These are phyloP conservation scores for Pythium rhizo-oryzae DNA, from an alignment of 352 stramenopile species.

Conservation along the genomic window DNA sequence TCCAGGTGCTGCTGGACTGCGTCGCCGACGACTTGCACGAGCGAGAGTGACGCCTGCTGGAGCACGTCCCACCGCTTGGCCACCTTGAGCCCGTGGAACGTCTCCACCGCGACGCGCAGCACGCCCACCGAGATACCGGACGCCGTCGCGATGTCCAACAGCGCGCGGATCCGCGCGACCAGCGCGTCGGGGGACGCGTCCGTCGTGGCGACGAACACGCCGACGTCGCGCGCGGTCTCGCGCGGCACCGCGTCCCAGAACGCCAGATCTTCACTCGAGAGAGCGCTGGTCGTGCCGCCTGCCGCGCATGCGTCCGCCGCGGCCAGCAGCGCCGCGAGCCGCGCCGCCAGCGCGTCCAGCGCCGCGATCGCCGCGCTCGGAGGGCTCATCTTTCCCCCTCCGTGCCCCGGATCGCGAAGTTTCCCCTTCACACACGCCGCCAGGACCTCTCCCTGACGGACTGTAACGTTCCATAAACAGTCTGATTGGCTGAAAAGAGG, in stretches of 20 bases:
- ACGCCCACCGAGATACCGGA: slow-evolving; percentile 30
- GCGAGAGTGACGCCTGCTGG: slow-evolving; percentile 35
- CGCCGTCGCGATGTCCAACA: slow-evolving; percentile 31
- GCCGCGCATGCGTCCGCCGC: neutral
- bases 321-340: slow-evolving; percentile 25
- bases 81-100: slow-evolving; percentile 68
- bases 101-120: slow-evolving; percentile 58
- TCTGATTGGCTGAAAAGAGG: slow-evolving; percentile 41
- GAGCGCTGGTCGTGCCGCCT: slow-evolving; percentile 5
- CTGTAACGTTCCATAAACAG: slow-evolving; percentile 16
- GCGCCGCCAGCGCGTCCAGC: slow-evolving; percentile 18
- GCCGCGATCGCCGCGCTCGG: slow-evolving; percentile 17
- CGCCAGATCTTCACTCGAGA: slow-evolving; percentile 43
- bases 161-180: slow-evolving; percentile 40
- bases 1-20: slow-evolving; percentile 29
- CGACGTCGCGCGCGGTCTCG: slow-evolving; percentile 56
- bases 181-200: slow-evolving; percentile 39
- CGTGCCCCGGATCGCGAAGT: no score
- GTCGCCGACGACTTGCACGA: slow-evolving; percentile 46
- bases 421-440: slow-evolving; percentile 33
- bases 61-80: slow-evolving; percentile 75
- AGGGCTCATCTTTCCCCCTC: slow-evolving; percentile 20
- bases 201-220: slow-evolving; percentile 63
- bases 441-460: neutral
- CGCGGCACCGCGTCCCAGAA: slow-evolving; percentile 54